phyloP scores from a whole-genome alignment of 371 early-diverging fungal genomes.

The Circinella umbellata region DNA sequence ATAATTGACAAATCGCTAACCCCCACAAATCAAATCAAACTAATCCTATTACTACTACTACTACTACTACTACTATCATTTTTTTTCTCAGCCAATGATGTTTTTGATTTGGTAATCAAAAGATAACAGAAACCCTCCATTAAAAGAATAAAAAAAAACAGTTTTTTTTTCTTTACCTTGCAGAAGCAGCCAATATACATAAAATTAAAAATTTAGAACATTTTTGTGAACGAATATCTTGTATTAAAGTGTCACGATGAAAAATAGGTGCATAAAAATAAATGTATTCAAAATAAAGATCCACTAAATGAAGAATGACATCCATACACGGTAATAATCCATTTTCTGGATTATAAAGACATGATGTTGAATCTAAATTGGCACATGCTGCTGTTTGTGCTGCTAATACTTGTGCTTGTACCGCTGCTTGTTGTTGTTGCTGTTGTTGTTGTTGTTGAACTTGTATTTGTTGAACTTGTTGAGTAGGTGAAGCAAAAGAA shows the following conservation, averaged over 20 bases:
- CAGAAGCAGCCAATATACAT: constrained; percentile 39
- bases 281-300: constrained; percentile 56
- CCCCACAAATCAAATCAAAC: no score
- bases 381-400: constrained; percentile 2
- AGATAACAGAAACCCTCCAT: no score
- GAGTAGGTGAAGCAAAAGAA: background rate
- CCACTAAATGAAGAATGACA: constrained; percentile 57
- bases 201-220: constrained; percentile 44
- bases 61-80: no score
- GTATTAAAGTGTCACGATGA: constrained; percentile 40
- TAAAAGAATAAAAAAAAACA: no score
- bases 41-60: no score
- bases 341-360: background rate
- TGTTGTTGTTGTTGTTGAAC: no score
- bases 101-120: no score
- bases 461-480: background rate
- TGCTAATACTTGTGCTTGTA: background rate
- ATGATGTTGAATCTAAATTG: background rate
- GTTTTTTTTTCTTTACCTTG: constrained; percentile 37
- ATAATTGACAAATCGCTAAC: no score
- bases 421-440: background rate
- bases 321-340: constrained; percentile 36
- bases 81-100: no score
- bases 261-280: constrained; percentile 56
- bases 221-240: constrained; percentile 29